Base-by-base conservation (phyloP, 352 stramenopile genomes). In the Thalassiosira pacifica region DNA sequence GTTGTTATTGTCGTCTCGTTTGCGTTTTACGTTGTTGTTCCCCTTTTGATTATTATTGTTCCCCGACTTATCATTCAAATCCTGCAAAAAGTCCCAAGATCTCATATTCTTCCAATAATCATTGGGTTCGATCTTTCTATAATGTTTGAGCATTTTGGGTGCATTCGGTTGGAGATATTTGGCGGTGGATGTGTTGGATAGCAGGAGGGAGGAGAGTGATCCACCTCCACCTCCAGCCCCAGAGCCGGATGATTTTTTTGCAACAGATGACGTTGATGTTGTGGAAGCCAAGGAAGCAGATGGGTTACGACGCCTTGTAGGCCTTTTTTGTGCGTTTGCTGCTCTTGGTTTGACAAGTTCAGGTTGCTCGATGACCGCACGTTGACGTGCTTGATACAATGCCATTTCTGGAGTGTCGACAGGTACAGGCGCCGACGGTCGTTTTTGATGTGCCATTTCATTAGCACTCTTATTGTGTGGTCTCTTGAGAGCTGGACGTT, bases 91-190 rank as follows among this genome's bases (percentile, higher is more conserved):
- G 79, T 93, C 82, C 91, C 91, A 95, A 22, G 88, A 71, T 24
- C 81, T 81, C 24, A 95, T 88, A 65, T 91, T 90, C 29, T 92
- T 91, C 89, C 89, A 95, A 83, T 93, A 95, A 72, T 85, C 68
- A 75, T 88, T 73, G 2, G 76, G 82, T 63, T 81, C 66, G 5
- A 88, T 76, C 26, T 73, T 88, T 6, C 65, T 29, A 64, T 88
- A 88, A 76, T 85, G 76, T 48, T 78, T 71, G 10, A 82, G 67
- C 42, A 87, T 61, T 42, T 79, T 87, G 2, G 80, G 80, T 74
- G 80, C 80, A 42, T 87, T 71, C 34, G 66, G 59, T 74, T 45
- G 32, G 26, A 85, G 45, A 69, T 82, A 85, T 76, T 78, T 84
- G 26, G 82, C 82, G n/a, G 77, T 85, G 18, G 53, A 18, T 24